Conservation (phyloP, 1,284 basidiomycete genomes). For the Blastosporella zonata region DNA sequence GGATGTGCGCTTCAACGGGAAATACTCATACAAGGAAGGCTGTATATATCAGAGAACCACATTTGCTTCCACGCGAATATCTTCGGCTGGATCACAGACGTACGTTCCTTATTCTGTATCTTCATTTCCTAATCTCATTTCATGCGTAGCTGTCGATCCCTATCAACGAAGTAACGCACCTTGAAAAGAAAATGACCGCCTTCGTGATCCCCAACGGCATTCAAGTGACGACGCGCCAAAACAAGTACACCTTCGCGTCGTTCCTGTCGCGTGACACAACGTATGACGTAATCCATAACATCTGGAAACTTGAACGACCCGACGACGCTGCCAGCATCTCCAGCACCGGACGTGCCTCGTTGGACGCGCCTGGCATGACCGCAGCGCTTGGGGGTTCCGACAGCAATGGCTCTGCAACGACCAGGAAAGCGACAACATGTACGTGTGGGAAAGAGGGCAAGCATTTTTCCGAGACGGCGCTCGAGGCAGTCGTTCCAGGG, state of each 20-base stretch:
- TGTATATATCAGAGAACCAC: slow-evolving; percentile 98
- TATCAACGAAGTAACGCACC: slow-evolving; percentile 84
- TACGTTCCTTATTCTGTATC: slow-evolving; percentile 39
- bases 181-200: slow-evolving; percentile 99
- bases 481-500: slow-evolving; percentile 82
- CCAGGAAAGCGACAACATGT: slow-evolving; percentile 66
- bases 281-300: slow-evolving; percentile 94
- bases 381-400: slow-evolving; percentile 21
- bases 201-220: slow-evolving; percentile 99
- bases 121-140: background rate
- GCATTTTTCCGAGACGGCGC: slow-evolving; percentile 73
- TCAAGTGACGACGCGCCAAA: slow-evolving; percentile 79
- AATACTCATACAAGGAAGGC: slow-evolving; percentile 92
- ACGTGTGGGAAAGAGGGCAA: slow-evolving; percentile 68
- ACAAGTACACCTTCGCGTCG: slow-evolving; percentile 92
- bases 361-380: slow-evolving; percentile 27
- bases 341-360: slow-evolving; percentile 28
- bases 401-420: slow-evolving; percentile 21
- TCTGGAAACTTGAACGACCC: slow-evolving; percentile 91
- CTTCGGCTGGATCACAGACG: slow-evolving; percentile 98
- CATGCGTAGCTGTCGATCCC: slow-evolving; percentile 79
- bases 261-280: slow-evolving; percentile 96
- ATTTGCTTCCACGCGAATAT: slow-evolving; percentile 99
- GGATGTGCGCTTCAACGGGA: slow-evolving; percentile 96
- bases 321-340: slow-evolving; percentile 49